These are phyloP conservation scores for Aspergillus terreus DNA, from an alignment of 2,329 filamentous ascomycete genomes.

Conservation along the genomic window DNA sequence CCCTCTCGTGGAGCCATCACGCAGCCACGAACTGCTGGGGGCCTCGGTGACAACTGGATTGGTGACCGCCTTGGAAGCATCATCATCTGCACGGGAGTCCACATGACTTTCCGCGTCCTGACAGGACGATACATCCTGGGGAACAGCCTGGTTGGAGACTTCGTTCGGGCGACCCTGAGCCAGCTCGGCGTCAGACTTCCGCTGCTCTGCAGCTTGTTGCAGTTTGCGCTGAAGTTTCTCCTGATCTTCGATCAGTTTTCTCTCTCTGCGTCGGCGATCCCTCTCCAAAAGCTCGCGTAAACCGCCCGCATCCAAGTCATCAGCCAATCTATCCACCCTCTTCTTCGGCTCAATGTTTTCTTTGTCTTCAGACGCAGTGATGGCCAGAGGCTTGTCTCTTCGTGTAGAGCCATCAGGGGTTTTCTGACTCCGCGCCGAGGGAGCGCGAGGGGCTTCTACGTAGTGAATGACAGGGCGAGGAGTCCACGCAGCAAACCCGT, in stretches of 20 bases:
- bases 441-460: conserved; percentile 61
- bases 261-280: conserved; percentile 74
- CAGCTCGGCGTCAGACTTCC: conserved; percentile 54
- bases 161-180: conserved; percentile 4
- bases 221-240: conserved; percentile 53
- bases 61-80: conserved; percentile 6
- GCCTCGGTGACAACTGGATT: conserved; percentile 8
- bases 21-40: conserved; percentile 29
- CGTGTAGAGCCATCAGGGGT: conserved; percentile 47
- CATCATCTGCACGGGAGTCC: conserved; percentile 8
- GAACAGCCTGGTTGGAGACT: conserved; percentile 4
- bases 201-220: conserved; percentile 49
- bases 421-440: conserved; percentile 43
- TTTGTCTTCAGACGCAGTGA: conserved; percentile 58
- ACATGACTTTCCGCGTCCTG: conserved; percentile 5
- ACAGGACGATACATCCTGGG: conserved; percentile 6
- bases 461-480: conserved; percentile 81
- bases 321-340: conserved; percentile 67
- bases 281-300: conserved; percentile 86
- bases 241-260: conserved; percentile 67
- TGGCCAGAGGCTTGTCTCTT: conserved; percentile 52
- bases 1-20: conserved; percentile 27
- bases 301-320: conserved; percentile 79
- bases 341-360: conserved; percentile 60
- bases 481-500: conserved; percentile 73